Conservation (phyloP, 139 green algal species). For the Chlorella sp. region DNA sequence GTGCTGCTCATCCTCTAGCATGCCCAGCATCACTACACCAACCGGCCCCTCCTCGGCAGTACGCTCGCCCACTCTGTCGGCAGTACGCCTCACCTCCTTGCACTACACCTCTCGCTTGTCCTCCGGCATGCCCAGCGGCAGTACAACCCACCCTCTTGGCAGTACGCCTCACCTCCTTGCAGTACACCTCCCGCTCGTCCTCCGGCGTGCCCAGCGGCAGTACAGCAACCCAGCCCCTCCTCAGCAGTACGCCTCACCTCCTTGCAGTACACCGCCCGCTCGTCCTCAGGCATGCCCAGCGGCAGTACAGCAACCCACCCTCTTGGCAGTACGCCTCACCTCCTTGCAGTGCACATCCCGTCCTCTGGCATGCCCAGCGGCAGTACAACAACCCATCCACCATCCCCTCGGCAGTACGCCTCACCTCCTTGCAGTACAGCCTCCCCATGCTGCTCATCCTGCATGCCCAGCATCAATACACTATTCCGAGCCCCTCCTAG, state of each 20-base stretch:
- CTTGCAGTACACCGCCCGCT: conserved; percentile 79
- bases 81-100: too few species aligned
- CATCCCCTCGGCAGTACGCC: too few species aligned
- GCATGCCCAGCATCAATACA: not conserved
- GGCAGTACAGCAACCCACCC: too few species aligned
- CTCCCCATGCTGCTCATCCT: not conserved
- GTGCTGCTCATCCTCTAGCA: conserved; percentile 86
- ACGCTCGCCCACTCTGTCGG: too few species aligned
- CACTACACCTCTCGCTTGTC: not conserved
- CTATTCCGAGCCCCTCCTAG: not conserved
- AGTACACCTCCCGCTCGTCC: conserved; percentile 71
- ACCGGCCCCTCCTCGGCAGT: too few species aligned
- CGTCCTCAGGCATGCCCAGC: not conserved
- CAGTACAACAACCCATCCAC: too few species aligned
- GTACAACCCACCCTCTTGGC: too few species aligned
- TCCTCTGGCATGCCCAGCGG: conserved; percentile 91
- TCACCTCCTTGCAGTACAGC: not conserved
- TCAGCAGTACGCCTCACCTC: conserved; percentile 33
- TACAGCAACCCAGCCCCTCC: not conserved
- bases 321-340: too few species aligned
- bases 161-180: conserved; percentile 66
- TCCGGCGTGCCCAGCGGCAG: conserved; percentile 89
- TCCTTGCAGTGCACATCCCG: too few species aligned
- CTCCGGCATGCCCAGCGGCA: not conserved
- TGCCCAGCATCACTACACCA: conserved; percentile 90